These are phyloP conservation scores for Pholiota conissans DNA, from an alignment of 768 basidiomycete genomes.

Conservation along the genomic window DNA sequence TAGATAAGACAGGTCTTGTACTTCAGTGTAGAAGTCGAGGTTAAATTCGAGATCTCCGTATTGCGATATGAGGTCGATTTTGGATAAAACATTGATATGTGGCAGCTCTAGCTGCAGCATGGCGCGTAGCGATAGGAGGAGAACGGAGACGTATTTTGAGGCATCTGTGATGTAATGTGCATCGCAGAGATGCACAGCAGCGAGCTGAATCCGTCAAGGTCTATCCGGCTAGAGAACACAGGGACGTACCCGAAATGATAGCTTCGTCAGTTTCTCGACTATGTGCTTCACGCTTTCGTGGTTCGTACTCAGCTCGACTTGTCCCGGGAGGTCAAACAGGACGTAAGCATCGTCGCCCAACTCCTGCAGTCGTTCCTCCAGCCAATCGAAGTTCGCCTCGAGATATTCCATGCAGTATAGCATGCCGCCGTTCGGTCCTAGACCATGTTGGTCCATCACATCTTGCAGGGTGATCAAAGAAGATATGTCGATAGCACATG, in stretches of 20 bases:
- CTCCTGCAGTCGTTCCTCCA: conserved; percentile 65
- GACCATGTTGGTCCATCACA: conserved; percentile 78
- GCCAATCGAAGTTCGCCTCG: conserved; percentile 91
- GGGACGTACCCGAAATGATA: conserved; percentile 78
- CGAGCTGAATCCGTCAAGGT: conserved; percentile 57
- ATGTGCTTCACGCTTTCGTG: conserved; percentile 87
- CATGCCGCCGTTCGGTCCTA: conserved; percentile 97
- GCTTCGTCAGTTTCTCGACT: conserved; percentile 62
- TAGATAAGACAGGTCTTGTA: conserved; percentile 91
- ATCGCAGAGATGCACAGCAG: conserved; percentile 94
- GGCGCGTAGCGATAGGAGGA: conserved; percentile 88
- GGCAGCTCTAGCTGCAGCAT: conserved; percentile 99
- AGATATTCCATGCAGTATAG: conserved; percentile 97
- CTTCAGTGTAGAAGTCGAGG: conserved; percentile 97
- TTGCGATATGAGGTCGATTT: conserved; percentile 86
- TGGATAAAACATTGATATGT: conserved; percentile 95
- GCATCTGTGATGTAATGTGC: conserved; percentile 97
- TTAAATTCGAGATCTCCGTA: conserved; percentile 98
- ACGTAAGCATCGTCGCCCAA: conserved; percentile 79
- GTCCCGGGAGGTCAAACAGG: conserved; percentile 94
- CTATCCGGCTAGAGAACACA: conserved; percentile 5
- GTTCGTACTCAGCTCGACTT: conserved; percentile 97
- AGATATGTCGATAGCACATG: conserved; percentile 84
- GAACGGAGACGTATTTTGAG: conserved; percentile 89
- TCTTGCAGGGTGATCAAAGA: conserved; percentile 85